These are phyloP conservation scores for Chaetomium cochliodes DNA, from an alignment of 495 filamentous ascomycete genomes.

Conservation along the genomic window DNA sequence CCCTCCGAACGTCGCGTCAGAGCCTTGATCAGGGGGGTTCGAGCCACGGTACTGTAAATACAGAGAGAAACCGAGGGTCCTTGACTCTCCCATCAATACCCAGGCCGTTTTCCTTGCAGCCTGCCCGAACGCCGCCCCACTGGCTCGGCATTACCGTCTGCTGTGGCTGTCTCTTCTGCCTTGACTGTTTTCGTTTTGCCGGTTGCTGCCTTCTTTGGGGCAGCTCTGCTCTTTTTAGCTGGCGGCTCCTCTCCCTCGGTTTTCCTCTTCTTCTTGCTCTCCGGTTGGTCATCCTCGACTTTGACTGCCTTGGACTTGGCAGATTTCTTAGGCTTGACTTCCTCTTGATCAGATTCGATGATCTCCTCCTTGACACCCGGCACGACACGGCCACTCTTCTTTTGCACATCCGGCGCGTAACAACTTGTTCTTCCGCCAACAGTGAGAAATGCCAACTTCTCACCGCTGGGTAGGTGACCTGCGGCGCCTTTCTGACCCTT, in stretches of 20 bases:
- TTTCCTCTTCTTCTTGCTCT: slow-evolving; percentile 20
- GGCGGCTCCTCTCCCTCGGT: slow-evolving; percentile 22
- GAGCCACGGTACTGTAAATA: too few species aligned
- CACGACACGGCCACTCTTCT: slow-evolving; percentile 56
- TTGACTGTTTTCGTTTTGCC: slow-evolving; percentile 12
- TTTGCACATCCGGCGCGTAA: slow-evolving; percentile 79
- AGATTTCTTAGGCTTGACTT: slow-evolving; percentile 31
- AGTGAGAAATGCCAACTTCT: slow-evolving; percentile 76
- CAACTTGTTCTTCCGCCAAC: slow-evolving; percentile 89
- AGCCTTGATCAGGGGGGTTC: slow-evolving; percentile 25
- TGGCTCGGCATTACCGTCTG: slow-evolving; percentile 11
- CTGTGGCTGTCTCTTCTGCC: slow-evolving; percentile 14
- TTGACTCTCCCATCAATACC: not conserved
- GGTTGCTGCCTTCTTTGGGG: slow-evolving; percentile 15
- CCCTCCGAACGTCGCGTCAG: slow-evolving; percentile 35
- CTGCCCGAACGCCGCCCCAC: slow-evolving; percentile 42
- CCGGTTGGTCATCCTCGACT: slow-evolving; percentile 12
- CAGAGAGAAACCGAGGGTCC: not conserved
- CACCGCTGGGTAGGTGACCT: slow-evolving; percentile 72
- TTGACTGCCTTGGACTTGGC: slow-evolving; percentile 27
- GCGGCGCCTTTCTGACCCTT: slow-evolving; percentile 78
- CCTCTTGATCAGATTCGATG: slow-evolving; percentile 29
- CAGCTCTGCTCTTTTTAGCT: slow-evolving; percentile 30
- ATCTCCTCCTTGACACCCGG: slow-evolving; percentile 40
- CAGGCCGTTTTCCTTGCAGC: slow-evolving; percentile 26